Evolutionary conservation across 129 eudicot species (phyloP).

Genomic region (Lactuca saligna): DNA sequence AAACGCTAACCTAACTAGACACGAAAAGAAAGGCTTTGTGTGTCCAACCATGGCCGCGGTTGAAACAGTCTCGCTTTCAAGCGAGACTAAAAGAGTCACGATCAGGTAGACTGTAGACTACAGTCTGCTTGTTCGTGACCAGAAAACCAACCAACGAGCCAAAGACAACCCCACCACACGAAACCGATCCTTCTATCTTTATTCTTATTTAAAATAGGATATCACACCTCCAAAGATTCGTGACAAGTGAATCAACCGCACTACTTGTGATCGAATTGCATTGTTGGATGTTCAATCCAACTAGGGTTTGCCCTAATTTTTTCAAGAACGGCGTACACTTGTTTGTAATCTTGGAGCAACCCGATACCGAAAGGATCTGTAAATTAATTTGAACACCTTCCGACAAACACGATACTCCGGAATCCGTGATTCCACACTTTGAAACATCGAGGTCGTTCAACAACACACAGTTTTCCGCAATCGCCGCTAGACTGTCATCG

Average conservation of each 20-base stretch:
- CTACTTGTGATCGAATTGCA: conserved; percentile 76
- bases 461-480: conserved; percentile 57
- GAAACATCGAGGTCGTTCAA: conserved; percentile 84
- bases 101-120: conserved; percentile 34
- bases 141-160: conserved; percentile 41
- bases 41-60: conserved; percentile 41
- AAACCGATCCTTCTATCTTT: conserved; percentile 14
- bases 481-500: conserved; percentile 59
- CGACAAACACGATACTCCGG: conserved; percentile 62
- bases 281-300: conserved; percentile 78
- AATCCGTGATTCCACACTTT: conserved; percentile 68
- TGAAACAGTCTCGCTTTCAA: conserved; percentile 36
- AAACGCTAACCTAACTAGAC: conserved; percentile 24
- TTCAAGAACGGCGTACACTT: conserved; percentile 53
- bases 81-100: conserved; percentile 42
- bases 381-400: conserved; percentile 48
- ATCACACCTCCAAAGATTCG: conserved; percentile 83
- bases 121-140: conserved; percentile 41
- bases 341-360: conserved; percentile 76
- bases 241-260: conserved; percentile 57
- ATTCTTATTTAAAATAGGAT: conserved; percentile 51
- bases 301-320: conserved; percentile 61
- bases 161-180: conserved; percentile 45
- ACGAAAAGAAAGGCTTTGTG: conserved; percentile 11
- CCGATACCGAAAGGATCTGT: conserved; percentile 76